phyloP scores from a whole-genome alignment of 805 yeast genomes.

The Barnettozyma siamensis region DNA sequence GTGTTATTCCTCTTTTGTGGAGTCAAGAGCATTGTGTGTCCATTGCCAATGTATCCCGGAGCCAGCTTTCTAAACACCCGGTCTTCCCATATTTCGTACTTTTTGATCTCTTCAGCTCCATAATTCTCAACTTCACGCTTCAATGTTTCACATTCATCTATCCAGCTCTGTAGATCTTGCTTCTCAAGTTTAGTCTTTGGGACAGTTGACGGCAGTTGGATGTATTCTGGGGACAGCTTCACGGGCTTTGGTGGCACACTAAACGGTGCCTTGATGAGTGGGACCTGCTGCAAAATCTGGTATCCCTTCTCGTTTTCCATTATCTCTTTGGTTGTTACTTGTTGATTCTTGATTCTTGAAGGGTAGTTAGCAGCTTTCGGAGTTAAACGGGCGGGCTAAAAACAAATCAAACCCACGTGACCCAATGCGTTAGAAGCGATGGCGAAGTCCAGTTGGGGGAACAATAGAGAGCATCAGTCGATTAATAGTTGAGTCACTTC shows the following conservation, averaged over 20 bases:
- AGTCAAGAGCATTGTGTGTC: constrained; percentile 10
- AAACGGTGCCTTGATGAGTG: constrained; percentile 47
- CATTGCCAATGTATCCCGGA: constrained; percentile 36
- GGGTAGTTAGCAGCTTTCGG: no score
- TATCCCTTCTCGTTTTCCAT: constrained; percentile 33
- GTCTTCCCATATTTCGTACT: constrained; percentile 30
- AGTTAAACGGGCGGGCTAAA: no score
- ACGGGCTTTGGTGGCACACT: constrained; percentile 51
- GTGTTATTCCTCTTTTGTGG: constrained; percentile 14
- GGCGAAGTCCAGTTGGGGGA: no score
- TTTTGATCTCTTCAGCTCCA: constrained; percentile 22
- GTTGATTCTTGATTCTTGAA: no score
- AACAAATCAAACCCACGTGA: background rate
- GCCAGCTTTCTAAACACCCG: constrained; percentile 28
- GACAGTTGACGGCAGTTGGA: constrained; percentile 28
- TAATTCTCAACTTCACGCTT: constrained; percentile 20
- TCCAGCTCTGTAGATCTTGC: constrained; percentile 28
- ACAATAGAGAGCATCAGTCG: no score
- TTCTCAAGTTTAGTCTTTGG: constrained; percentile 28
- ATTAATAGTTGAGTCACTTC: background rate
- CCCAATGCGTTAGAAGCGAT: no score
- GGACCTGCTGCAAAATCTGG: constrained; percentile 45
- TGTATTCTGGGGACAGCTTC: constrained; percentile 45
- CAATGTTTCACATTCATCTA: constrained; percentile 28
- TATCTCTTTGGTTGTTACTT: no score